Base-by-base conservation (phyloP, 2,329 filamentous ascomycete species). In the Ophiocordyceps camponoti-saundersi region DNA sequence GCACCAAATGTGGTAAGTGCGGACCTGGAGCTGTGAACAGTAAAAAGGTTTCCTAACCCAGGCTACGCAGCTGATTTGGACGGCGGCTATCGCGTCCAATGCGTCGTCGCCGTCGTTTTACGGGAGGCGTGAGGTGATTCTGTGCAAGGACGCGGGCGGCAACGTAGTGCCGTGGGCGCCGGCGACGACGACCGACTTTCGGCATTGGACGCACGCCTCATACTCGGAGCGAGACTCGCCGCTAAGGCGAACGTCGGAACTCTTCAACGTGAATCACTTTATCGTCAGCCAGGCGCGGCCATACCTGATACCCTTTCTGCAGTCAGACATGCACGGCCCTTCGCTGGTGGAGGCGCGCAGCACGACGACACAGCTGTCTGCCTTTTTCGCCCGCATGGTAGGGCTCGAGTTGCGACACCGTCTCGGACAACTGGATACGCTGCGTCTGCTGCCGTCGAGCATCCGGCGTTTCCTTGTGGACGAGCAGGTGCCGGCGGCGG, bases 201-300 rank as follows among this genome's bases (percentile, higher is more conserved):
- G 71, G n/a, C 76, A 82, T 42, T 84, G 80, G 74, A 79, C 79
- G 6, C 72, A 77, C 49, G 72, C 75, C 20, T 75, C 73, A 7
- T 80, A 82, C 60, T 72, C 72, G 41, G 80, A 85, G 51, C 77
- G 77, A 41, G 80, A 76, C 56, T 73, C 72, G 1, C 75, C 74
- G 2, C 72, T 92, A 1, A 72, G 78, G 47, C 77, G 85, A 39
- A 80, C 92, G 29, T 78, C 82, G 7, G 83, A 90, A 64, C 75
- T 90, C 12, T 92, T 92, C 72, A 93, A 93, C 59, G 85, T 93
- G 46, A 93, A 95, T 59, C 89, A 95, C 67, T 95, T 93, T 65
- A 87, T 96, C 52, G 80, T 96, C 53, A 92, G 85, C 53, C 90
- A 95, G 66, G 88, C 90, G 1, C 75, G 89, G 3, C 90, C 90